Base-by-base conservation (phyloP, 768 basidiomycete genomes). In the Russula virescens region DNA sequence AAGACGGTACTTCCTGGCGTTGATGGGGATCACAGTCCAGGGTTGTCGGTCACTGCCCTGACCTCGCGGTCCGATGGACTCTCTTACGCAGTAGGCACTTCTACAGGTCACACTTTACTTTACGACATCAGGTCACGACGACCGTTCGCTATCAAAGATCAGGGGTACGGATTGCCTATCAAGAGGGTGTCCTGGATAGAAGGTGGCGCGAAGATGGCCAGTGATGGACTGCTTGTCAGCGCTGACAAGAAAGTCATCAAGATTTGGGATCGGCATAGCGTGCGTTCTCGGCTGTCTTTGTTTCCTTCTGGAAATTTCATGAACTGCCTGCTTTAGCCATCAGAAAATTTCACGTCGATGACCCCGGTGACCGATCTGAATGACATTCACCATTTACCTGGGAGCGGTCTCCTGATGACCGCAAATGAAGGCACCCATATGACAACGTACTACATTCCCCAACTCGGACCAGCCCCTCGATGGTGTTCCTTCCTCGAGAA, bases 401-500 rank as follows among this genome's bases (percentile, higher is more conserved):
- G 85, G 10, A 94, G 91, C 59, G 97, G 97, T 13, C 76, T 99
- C 35, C 74, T 98, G 52, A 83, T 98, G 79, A 86, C 88, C 26
- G 93, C 97, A 23, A 97, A 97, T 73, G 97, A 99, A 73, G 91
- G 93, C n/a, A 92, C 96, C 55, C 90, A 92, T 69, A 91, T 98
- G 88, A 89, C 85, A 28, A 87, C 89, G 5, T 98, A 91, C 75
- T 98, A 94, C 72, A 86, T 98, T 51, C 97, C 97, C 13, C 92
- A 96, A 69, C 84, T 99, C 14, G 97, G 97, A 0, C 94, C 95
- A 3, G 97, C 97, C 11, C 96, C 97, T 5, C 84, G 86, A 67
- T 99, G 97, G 97, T 93, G 92, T 40, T 88, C 88, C 70, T 99
- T 99, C 86, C 84, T 99, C 61, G 97, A 99, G 76, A 93, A 94